phyloP scores from a whole-genome alignment of 768 basidiomycete genomes.

The Suillus placidus region DNA sequence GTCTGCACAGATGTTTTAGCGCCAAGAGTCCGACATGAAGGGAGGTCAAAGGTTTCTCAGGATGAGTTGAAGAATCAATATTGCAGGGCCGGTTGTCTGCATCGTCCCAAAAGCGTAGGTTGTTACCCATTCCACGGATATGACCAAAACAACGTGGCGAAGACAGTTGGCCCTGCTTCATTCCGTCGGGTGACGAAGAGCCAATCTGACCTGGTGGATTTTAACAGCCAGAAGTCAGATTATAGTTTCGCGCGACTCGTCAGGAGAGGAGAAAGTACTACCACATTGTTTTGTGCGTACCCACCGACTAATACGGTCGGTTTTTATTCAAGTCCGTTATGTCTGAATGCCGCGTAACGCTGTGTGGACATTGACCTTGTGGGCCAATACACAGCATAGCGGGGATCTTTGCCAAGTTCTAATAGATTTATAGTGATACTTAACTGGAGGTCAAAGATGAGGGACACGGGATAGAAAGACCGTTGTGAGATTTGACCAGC shows the following conservation, averaged over 20 bases:
- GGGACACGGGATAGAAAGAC: constrained; percentile 24
- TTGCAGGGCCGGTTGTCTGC: constrained; percentile 3
- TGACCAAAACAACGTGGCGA: background rate
- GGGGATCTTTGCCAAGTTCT: background rate
- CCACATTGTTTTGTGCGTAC: background rate
- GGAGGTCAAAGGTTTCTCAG: background rate
- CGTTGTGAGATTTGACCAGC: constrained; percentile 34
- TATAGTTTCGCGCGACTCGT: background rate
- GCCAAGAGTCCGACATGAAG: background rate
- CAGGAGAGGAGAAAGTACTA: background rate
- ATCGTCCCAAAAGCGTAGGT: constrained; percentile 3
- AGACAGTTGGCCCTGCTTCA: background rate
- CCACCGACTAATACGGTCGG: no score
- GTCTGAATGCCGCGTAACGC: background rate
- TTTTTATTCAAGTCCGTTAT: background rate
- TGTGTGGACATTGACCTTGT: background rate
- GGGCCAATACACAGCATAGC: background rate
- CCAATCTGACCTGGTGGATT: background rate
- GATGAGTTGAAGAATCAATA: background rate
- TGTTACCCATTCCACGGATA: constrained; percentile 3
- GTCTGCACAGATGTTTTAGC: constrained; percentile 2
- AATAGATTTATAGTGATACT: no score
- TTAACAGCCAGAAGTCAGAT: constrained; percentile 3
- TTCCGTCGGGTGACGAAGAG: background rate
- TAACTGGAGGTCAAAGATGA: background rate